Evolutionary conservation across 805 yeast species (phyloP), one percentile per base, ranked within the genome.

Genomic region (Saccharomycopsis selenospora): DNA sequence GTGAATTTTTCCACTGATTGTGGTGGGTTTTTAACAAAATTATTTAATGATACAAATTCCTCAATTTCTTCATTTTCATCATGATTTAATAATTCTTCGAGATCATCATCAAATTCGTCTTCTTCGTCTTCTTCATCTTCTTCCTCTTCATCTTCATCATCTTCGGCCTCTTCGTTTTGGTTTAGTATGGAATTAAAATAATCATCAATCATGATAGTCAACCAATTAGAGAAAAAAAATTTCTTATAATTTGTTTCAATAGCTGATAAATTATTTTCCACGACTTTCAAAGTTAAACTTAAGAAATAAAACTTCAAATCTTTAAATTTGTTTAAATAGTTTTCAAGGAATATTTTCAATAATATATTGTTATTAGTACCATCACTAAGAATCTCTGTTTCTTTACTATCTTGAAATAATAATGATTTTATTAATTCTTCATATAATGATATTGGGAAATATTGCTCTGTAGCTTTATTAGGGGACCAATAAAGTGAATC

Each of bases 251-350:
- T 59, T 50, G 61, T 56, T 10, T 61, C 65, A 13, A 55, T 52
- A 1, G 64, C 42, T 2, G 58, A 49, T 3, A 61, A 59, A 30
- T 51, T 18, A 36, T 40, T 18, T 27, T 26, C 24, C 3, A 40
- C 57, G 43, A 6, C 59, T 53, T 4, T 65, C 57, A 23, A 55
- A 48, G n/a, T 55, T 56, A 20, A 79, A 61, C 55, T 75, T 80
- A 33, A 79, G 55, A 86, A 82, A 59, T 81, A 85, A 60, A 70
- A 87, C 56, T 89, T 86, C 49, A 91, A 65, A 61, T 91, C 99
- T 70, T 85, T 85, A 62, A 75, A 77, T 56, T 71, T 71, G 26
- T 59, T 58, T 58, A 81, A 81, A 52, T 75, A 79, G 24, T 67
- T 68, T 20, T 72, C 78, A 25, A 70, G 57, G 58, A 85, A 85